These are phyloP conservation scores for Comarum palustre DNA, from an alignment of 306 rosid genomes.

Conservation along the genomic window DNA sequence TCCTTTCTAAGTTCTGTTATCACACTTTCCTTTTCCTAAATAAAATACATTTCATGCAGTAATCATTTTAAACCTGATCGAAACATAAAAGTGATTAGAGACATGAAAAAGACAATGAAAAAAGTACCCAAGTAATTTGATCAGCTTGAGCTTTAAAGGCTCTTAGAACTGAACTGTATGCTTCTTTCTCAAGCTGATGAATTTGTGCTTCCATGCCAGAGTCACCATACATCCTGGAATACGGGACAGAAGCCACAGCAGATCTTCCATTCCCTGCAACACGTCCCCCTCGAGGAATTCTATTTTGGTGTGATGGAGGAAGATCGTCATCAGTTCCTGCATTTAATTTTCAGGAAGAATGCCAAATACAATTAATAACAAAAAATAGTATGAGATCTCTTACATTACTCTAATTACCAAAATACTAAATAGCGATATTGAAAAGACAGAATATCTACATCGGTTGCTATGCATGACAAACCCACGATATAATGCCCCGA, in stretches of 20 bases:
- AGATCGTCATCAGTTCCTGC: slow-evolving; percentile 94
- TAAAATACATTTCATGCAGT: slow-evolving; percentile 46
- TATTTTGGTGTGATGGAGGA: slow-evolving; percentile 77
- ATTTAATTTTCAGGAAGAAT: not conserved
- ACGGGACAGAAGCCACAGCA: slow-evolving; percentile 59
- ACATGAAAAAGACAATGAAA: slow-evolving; percentile 31
- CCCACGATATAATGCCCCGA: not conserved
- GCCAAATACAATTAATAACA: slow-evolving; percentile 5
- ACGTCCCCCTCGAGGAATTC: slow-evolving; percentile 75
- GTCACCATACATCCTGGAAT: slow-evolving; percentile 73
- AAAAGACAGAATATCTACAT: not conserved
- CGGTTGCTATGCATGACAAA: not conserved
- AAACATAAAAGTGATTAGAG: slow-evolving; percentile 32
- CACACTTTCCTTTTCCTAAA: slow-evolving; percentile 92
- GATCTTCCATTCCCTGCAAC: slow-evolving; percentile 82
- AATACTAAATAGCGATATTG: not conserved
- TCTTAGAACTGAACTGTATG: slow-evolving; percentile 85
- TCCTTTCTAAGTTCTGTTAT: slow-evolving; percentile 91
- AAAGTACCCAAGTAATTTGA: slow-evolving; percentile 93
- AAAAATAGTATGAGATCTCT: not conserved
- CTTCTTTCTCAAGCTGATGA: slow-evolving; percentile 94
- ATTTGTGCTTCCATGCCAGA: slow-evolving; percentile 85
- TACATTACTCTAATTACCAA: not conserved
- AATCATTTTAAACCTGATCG: slow-evolving; percentile 52
- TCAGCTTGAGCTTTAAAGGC: slow-evolving; percentile 99